Base-by-base conservation (phyloP, 768 basidiomycete species). In the Rhodotorula toruloides region DNA sequence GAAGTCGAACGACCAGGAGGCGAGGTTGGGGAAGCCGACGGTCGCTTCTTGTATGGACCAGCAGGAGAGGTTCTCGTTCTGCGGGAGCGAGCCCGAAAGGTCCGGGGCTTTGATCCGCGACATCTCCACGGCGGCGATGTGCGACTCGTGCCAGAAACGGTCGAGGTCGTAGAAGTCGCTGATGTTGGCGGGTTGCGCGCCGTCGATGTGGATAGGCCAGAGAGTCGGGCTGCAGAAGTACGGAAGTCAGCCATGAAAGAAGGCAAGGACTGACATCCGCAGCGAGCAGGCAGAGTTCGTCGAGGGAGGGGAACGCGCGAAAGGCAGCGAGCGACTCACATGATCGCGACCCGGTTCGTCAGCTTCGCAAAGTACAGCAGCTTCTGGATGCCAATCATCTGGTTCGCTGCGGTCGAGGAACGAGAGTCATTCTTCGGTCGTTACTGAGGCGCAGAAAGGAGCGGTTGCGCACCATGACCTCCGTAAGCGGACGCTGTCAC, bases 101-200 rank as follows among this genome's bases (percentile, higher is more conserved):
- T 59, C 54, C 31, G 46, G 8, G 22, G 53, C 10, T 39, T 72
- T 72, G 46, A 68, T 11, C 5, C 43, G 49, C 19, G 56, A 34
- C 32, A 65, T 48, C 39, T 68, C 63, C 63, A 72, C 56, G 27
- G 63, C 63, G n/a, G 70, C 60, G 29, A 72, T 48, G 40, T 42
- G 39, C n/a, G 70, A 62, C 25, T 58, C 52, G 29, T 32, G 8
- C 56, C 57, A 68, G 66, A 72, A 65, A 17, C 63, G 67, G 17
- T n/a, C 47, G 56, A 72, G 50, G 60, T 72, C 63, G 70, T 68
- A 72, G 43, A 72, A 72, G 2, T 39, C 27, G 5, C 60, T 55
- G 7, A 72, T 59, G 48, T 58, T 27, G 25, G 40, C 32, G 8
- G 70, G 59, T 10, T n/a, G n/a, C n/a, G 27, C 11, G 37, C 65